Conservation (phyloP, 2,329 filamentous ascomycete genomes). For the Phyllosticta paracitricarpa region DNA sequence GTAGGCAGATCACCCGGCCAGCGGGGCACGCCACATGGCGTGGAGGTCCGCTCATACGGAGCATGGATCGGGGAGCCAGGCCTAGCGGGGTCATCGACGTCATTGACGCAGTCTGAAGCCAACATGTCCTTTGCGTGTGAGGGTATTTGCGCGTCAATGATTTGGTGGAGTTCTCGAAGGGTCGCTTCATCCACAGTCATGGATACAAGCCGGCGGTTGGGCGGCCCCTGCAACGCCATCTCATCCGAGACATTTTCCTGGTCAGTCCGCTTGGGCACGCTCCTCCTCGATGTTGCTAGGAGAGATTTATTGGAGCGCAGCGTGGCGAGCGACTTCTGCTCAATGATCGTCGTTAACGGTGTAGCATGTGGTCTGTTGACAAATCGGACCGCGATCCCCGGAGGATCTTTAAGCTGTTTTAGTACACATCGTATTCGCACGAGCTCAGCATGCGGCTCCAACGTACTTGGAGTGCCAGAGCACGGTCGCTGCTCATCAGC, state of each 20-base stretch:
- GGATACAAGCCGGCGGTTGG: slow-evolving; percentile 1
- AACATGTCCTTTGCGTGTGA: background rate
- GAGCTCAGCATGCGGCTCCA: background rate
- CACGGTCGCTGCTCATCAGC: slow-evolving; percentile 2
- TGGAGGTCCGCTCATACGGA: slow-evolving; percentile 3
- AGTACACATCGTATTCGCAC: background rate
- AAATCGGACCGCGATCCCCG: slow-evolving; percentile 13
- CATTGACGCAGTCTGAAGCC: slow-evolving; percentile 1
- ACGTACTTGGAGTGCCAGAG: slow-evolving; percentile 3
- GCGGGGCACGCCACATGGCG: slow-evolving; percentile 8
- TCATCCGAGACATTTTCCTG: background rate
- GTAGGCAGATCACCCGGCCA: slow-evolving; percentile 9
- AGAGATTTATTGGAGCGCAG: slow-evolving; percentile 20
- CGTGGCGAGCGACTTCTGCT: slow-evolving; percentile 32
- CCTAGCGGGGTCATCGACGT: background rate
- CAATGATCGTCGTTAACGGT: slow-evolving; percentile 35
- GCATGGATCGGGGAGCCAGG: slow-evolving; percentile 7
- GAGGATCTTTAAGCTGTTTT: background rate
- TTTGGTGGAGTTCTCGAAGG: slow-evolving; percentile 6
- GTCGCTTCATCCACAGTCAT: slow-evolving; percentile 7
- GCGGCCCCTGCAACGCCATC: background rate
- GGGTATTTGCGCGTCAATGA: slow-evolving; percentile 4
- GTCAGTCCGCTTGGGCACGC: background rate
- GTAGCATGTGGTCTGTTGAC: slow-evolving; percentile 23
- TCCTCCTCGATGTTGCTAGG: background rate